Base-by-base conservation (phyloP, 2,329 filamentous ascomycete species). In the Phialocephala sp. region DNA sequence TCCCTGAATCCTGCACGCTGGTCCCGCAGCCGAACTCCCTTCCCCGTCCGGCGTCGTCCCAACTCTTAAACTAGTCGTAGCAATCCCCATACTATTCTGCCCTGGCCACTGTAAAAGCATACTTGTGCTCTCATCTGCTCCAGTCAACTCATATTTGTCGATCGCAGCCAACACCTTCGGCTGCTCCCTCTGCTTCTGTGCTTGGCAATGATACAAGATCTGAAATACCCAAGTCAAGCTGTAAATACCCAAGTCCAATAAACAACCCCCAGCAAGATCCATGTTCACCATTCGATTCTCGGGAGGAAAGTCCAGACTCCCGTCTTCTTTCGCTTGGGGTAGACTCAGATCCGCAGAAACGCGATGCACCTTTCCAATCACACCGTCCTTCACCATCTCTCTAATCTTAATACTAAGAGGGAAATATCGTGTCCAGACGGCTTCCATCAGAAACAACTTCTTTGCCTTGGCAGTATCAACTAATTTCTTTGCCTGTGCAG, bases 361-460 rank as follows among this genome's bases (percentile, higher is more conserved):
- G 8, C 81, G 82, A 41, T 79, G 81, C 32, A 84, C 80, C 41
- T 79, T 77, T 0, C 81, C 82, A 32, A 79, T 77, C 55, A 73
- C 74, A 0, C 75, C 76, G 0, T 64, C 66, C 1, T 64, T 72
- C 3, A 78, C 74, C 65, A 88, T 76, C 67, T 89, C 83, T 20
- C 85, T 77, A 15, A 88, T 80, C 58, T 87, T 83, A 66, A 88
- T 82, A 56, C 84, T 88, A 1, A 91, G 74, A 0, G 89, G 89
- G 79, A 91, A 90, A 76, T 88, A 91, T 36, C 89, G 80, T 15
- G 89, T 91, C 89, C 89, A 91, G 5, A 91, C 87, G 5, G 87
- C 87, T 73, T 89, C 87, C 86, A 89, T 89, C 45, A 89, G 75
- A 79, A 84, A 84, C 70, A 87, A 69, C 63, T 82, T 82, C 79